Percentiles rank a stretch among this genome's conserved stretches.
Conservation (phyloP, 495 filamentous ascomycete species). For the Tetracladium marchalianum region DNA sequence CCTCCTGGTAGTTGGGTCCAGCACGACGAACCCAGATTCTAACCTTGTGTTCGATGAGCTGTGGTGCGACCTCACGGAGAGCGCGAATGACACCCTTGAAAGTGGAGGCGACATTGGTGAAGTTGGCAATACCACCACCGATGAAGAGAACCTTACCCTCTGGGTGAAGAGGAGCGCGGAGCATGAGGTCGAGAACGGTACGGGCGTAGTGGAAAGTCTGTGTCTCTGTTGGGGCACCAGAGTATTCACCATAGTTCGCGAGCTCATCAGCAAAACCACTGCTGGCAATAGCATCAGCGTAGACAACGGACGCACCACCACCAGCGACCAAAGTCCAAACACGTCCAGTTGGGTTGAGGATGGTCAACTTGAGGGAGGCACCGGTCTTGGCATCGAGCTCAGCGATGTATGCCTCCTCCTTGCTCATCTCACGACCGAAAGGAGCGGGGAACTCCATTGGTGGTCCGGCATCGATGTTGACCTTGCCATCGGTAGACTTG, state of each 20-base stretch:
- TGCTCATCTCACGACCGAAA: conserved; percentile 94
- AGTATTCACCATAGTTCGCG: conserved; percentile 99
- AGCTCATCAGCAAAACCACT: conserved; percentile 92
- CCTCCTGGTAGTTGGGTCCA: conserved; percentile 99
- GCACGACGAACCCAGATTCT: conserved; percentile 99
- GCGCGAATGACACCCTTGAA: conserved; percentile 99
- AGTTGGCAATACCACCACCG: conserved; percentile 99
- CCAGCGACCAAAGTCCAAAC: conserved; percentile 98
- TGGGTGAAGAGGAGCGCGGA: conserved; percentile 72
- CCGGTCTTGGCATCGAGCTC: conserved; percentile 98
- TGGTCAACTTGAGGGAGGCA: conserved; percentile 95
- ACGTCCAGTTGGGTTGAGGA: conserved; percentile 82
- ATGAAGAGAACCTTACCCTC: conserved; percentile 99
- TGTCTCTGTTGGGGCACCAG: conserved; percentile 92
- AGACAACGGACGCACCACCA: conserved; percentile 98
- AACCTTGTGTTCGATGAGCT: conserved; percentile 90
- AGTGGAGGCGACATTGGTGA: conserved; percentile 92
- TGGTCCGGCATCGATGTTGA: conserved; percentile 92
- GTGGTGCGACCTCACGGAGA: conserved; percentile 78
- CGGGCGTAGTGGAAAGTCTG: conserved; percentile 98
- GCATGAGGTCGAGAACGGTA: conserved; percentile 96
- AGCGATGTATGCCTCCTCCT: conserved; percentile 98
- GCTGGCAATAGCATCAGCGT: conserved; percentile 96
- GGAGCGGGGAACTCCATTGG: conserved; percentile 98
- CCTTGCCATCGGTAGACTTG: conserved; percentile 53